Percentiles rank a stretch among this genome's conserved stretches.
phyloP scores from a whole-genome alignment of 768 basidiomycete genomes.

The Termitomyces sp. region DNA sequence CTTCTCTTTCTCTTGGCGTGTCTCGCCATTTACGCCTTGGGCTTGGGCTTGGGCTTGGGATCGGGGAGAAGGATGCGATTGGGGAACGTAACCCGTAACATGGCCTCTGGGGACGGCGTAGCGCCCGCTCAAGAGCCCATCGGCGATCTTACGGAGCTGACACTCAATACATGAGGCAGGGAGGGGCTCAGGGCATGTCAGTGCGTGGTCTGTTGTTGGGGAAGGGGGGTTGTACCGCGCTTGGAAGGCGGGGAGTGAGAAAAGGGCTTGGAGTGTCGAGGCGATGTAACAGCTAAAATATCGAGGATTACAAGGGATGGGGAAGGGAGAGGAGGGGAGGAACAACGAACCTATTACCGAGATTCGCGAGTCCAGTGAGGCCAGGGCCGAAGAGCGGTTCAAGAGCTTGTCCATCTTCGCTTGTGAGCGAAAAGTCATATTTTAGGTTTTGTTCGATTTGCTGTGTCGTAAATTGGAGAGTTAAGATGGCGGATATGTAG shows the following conservation, averaged over 20 bases:
- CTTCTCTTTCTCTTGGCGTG: constrained; percentile 15
- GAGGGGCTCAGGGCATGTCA: constrained; percentile 55
- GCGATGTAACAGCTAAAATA: constrained; percentile 89
- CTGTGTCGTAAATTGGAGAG: constrained; percentile 24
- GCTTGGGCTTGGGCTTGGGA: neutral
- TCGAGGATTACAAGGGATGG: neutral
- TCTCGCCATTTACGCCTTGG: constrained; percentile 15
- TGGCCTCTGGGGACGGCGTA: constrained; percentile 63
- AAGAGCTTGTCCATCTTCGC: constrained; percentile 81
- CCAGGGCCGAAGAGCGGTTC: constrained; percentile 87
- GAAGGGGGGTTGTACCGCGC: constrained; percentile 49
- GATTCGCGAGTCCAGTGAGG: constrained; percentile 83
- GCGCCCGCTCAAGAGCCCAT: constrained; percentile 89
- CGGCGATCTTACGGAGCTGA: constrained; percentile 88
- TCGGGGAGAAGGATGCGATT: neutral
- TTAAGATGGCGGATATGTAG: neutral
- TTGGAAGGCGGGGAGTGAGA: constrained; percentile 76
- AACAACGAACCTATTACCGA: constrained; percentile 69
- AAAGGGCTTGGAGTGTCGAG: constrained; percentile 82
- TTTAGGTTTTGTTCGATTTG: constrained; percentile 96
- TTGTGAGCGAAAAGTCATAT: constrained; percentile 90
- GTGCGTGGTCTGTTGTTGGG: constrained; percentile 41
- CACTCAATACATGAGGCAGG: constrained; percentile 91
- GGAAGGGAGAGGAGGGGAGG: neutral
- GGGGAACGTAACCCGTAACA: no score